Base-by-base conservation (phyloP, 768 basidiomycete genomes). In the Chlorophyllum brunneum region DNA sequence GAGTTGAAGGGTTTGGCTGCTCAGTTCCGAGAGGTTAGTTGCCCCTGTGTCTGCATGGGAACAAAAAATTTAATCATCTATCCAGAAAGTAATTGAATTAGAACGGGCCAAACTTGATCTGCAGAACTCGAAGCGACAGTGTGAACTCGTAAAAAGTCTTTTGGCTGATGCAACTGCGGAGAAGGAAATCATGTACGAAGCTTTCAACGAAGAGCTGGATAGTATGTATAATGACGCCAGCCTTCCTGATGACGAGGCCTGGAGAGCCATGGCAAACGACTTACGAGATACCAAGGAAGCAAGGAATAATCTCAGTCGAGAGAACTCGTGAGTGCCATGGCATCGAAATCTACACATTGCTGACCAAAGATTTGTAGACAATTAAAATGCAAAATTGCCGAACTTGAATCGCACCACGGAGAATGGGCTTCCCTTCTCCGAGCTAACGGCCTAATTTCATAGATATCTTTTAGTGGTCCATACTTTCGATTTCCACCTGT, bases 161-260 rank as follows among this genome's bases (percentile, higher is more conserved):
- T 73, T 92, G 11, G 76, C 78, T 15, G 88, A 95, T 61, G 80
- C 83, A 27, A 88, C 86, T 7, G 78, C 83, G 1, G 94, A 97
- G 72, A 89, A 95, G 67, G 90, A 94, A 61, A 88, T 92, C 65
- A 87, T 95, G 80, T 95, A 94, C 58, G 88, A 93, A 76, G 88
- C 91, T 2, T 95, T 97, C 71, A 95, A 97, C 65, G 92, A 93
- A 63, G 93, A 95, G 65, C 76, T 97, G 27, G 92, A 94, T 58
- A 83, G 80, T 15, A 91, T 95, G 89, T 95, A 85, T 67, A 86
- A 87, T 45, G 91, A 94, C 54, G 81, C 80, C 23, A 80, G 86
- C 54, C 79, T 95, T 43, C 91, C 93, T 9, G 82, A 84, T 18
- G 82, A 85, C 42, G 89, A 93, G 60, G 91, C 92, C 1, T 94